Conservation (phyloP, 345 rosid genomes). For the Syzygium jambos region DNA sequence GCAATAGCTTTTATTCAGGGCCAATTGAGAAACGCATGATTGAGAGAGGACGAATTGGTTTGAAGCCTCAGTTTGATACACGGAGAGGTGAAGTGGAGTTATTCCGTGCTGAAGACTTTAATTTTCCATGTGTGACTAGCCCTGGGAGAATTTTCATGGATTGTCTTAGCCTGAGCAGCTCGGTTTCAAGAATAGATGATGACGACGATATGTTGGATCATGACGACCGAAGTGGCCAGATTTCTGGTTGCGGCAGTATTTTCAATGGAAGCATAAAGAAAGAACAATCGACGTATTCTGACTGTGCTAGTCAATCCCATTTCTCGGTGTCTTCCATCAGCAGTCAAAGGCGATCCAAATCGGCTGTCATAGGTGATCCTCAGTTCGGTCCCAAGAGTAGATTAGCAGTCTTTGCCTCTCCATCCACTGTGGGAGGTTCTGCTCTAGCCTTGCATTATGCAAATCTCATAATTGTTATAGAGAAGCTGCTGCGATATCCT, state of each 20-base stretch:
- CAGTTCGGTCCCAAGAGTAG: conserved; percentile 47
- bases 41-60: conserved; percentile 19
- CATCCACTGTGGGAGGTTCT: conserved; percentile 83
- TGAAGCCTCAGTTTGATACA: conserved; percentile 24
- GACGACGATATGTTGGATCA: conserved; percentile 18
- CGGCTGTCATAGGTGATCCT: conserved; percentile 9
- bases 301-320: conserved; percentile 11
- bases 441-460: conserved; percentile 90
- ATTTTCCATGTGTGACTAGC: conserved; percentile 69
- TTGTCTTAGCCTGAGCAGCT: conserved; percentile 70
- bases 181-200: conserved; percentile 41
- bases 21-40: conserved; percentile 6
- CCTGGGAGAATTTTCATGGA: conserved; percentile 82
- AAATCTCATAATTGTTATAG: conserved; percentile 75
- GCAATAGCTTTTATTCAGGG: conserved; percentile 22
- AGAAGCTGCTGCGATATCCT: conserved; percentile 84
- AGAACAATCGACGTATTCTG: conserved; percentile 15
- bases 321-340: conserved; percentile 12
- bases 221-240: conserved; percentile 33
- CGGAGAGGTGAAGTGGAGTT: conserved; percentile 36
- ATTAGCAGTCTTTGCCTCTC: conserved; percentile 39
- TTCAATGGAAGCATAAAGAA: conserved; percentile 23
- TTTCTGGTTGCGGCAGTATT: conserved; percentile 32
- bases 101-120: conserved; percentile 48
- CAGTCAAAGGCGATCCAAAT: conserved; percentile 20